phyloP scores from a whole-genome alignment of 495 filamentous ascomycete species.

The Bryoglossum gracile region DNA sequence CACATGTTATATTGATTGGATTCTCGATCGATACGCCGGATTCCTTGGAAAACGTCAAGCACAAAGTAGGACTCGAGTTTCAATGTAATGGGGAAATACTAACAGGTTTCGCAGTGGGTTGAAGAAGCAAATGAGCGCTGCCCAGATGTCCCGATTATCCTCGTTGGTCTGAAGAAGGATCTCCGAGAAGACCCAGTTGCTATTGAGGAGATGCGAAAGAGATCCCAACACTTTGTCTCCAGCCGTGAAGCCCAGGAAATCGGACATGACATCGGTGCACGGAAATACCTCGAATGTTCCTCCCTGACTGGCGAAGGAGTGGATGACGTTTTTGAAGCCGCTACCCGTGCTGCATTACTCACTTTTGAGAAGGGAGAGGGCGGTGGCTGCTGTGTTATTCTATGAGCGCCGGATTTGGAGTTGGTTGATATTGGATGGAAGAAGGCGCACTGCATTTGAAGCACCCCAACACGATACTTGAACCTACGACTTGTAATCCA shows the following conservation, averaged over 20 bases:
- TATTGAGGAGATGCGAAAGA: constrained; percentile 96
- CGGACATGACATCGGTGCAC: constrained; percentile 77
- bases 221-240: constrained; percentile 78
- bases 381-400: constrained; percentile 80
- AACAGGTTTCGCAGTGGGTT: constrained; percentile 63
- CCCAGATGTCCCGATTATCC: constrained; percentile 86
- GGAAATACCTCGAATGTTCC: constrained; percentile 96
- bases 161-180: constrained; percentile 97
- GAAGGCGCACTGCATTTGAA: too few species aligned
- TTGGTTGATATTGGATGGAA: too few species aligned
- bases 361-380: constrained; percentile 85
- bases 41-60: constrained; percentile 95
- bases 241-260: constrained; percentile 71
- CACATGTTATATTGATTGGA: constrained; percentile 94
- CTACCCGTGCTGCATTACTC: constrained; percentile 87
- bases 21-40: constrained; percentile 95
- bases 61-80: constrained; percentile 61
- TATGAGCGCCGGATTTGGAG: constrained; percentile 48
- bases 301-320: constrained; percentile 96
- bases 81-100: constrained; percentile 10
- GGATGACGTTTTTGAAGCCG: constrained; percentile 97
- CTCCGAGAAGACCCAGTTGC: constrained; percentile 89
- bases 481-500: too few species aligned
- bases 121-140: constrained; percentile 94
- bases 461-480: too few species aligned